These are phyloP conservation scores for Leptographium lundbergii DNA, from an alignment of 2,329 filamentous ascomycete species.

Conservation along the genomic window DNA sequence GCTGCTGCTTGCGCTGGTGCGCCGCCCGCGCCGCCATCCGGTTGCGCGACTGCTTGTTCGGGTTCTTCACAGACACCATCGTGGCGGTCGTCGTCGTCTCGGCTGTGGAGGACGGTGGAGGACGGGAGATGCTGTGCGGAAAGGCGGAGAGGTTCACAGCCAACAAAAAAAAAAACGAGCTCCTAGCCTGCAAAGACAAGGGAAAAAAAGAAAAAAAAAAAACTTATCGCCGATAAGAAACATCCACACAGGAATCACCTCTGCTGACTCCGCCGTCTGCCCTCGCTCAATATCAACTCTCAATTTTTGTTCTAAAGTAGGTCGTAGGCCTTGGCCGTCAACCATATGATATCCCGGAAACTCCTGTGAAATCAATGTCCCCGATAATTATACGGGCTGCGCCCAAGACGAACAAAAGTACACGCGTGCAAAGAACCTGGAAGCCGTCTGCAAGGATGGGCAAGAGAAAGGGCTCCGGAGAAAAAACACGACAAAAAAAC, in stretches of 20 bases:
- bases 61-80: constrained; percentile 46
- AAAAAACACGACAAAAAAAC: not conserved
- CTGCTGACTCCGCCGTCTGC: not conserved
- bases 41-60: constrained; percentile 43
- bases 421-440: not conserved
- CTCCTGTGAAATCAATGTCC: not conserved
- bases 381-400: not conserved
- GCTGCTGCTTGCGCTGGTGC: constrained; percentile 28
- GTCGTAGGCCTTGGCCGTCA: not conserved
- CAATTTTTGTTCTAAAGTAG: not conserved
- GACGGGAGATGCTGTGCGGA: not conserved
- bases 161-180: not conserved
- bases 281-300: not conserved
- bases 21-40: constrained; percentile 33
- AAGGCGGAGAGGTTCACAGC: not conserved
- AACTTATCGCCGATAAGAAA: not conserved
- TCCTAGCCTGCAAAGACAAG: not conserved
- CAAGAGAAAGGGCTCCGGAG: not conserved
- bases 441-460: not conserved
- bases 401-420: not conserved
- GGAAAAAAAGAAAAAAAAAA: not conserved
- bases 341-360: not conserved
- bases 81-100: constrained; percentile 1
- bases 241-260: too few species aligned
- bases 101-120: too few species aligned